phyloP scores from a whole-genome alignment of 1,139 yeast species.

The Zygoascus sp. region DNA sequence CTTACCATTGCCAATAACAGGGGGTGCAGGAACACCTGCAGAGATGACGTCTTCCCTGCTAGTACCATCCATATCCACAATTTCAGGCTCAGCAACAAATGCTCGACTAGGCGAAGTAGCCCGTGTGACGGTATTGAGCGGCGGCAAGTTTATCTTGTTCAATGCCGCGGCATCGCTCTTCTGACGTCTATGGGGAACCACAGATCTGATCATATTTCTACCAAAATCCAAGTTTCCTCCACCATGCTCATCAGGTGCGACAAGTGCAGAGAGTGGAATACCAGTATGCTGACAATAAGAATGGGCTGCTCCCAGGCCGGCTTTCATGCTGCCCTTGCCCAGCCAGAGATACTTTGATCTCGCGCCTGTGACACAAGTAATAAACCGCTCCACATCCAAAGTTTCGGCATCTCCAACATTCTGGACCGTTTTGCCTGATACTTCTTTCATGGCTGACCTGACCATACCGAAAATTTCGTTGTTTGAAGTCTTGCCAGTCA shows the following conservation, averaged over 20 bases:
- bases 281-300: conserved; percentile 19
- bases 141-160: not conserved
- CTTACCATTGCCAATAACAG: too few relatives aligned
- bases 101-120: not conserved
- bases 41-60: not conserved
- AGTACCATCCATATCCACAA: conserved; percentile 10
- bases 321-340: conserved; percentile 38
- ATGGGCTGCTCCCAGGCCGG: conserved; percentile 9
- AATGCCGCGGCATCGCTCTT: conserved; percentile 6
- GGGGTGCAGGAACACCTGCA: not conserved
- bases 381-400: conserved; percentile 44
- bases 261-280: conserved; percentile 26
- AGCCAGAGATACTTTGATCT: conserved; percentile 49
- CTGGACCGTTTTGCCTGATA: conserved; percentile 43
- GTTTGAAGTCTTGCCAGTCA: conserved; percentile 49
- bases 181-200: conserved; percentile 13
- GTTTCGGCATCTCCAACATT: conserved; percentile 48
- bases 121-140: not conserved
- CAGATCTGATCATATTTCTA: conserved; percentile 24
- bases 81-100: conserved; percentile 13
- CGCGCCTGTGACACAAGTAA: conserved; percentile 43
- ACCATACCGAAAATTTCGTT: conserved; percentile 61
- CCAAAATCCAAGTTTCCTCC: conserved; percentile 20
- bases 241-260: conserved; percentile 18
- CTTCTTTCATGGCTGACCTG: conserved; percentile 70